Base-by-base conservation (phyloP, 495 filamentous ascomycete species). In the Aspergillus bertholletiae region DNA sequence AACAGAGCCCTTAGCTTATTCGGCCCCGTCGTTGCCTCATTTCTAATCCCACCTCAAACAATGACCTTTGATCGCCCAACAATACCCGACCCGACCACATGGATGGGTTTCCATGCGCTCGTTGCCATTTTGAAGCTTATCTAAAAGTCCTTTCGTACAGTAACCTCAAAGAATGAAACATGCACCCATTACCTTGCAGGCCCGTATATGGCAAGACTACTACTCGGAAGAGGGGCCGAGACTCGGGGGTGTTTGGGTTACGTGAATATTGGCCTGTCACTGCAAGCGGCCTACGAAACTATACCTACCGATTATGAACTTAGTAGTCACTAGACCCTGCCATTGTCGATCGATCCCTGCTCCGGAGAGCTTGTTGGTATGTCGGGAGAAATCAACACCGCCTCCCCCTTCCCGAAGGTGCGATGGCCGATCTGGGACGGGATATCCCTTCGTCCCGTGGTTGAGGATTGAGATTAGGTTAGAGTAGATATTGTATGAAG, bases 261-360 rank as follows among this genome's bases (percentile, higher is more conserved):
- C 30, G 5, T 50, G 47, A 26, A 59, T 53, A 51, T 52, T 52
- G 47, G 54, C 47, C 34, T 54, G 47, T 30, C 46, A 43, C 65
- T 64, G 69, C 65, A 71, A 71, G 58, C 66, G 61, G 65, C 50
- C 4, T 37, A n/a, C n/a, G n/a, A n/a, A n/a, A n/a, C n/a, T n/a
- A n/a, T n/a, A n/a, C n/a, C n/a, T n/a, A n/a, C n/a, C n/a, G n/a
- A n/a, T n/a, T 45, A 34, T 9, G 22, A 12, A n/a, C 49, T 12
- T 18, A 56, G 26, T 49, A 32, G 27, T 53, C n/a, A n/a, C n/a
- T 30, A 43, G 49, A 46, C 48, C 49, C 52, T 55, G 53, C 45
- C 11, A 51, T 58, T n/a, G 44, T 53, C 61, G 61, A 64, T 64
- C 61, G 39, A 43, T n/a, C 13, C 54, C 52, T 64, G 50, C 61